A percentile compares a stretch with the other conserved stretches of the same genome.
Conservation (phyloP, 345 rosid species). For the Salix brachista region DNA sequence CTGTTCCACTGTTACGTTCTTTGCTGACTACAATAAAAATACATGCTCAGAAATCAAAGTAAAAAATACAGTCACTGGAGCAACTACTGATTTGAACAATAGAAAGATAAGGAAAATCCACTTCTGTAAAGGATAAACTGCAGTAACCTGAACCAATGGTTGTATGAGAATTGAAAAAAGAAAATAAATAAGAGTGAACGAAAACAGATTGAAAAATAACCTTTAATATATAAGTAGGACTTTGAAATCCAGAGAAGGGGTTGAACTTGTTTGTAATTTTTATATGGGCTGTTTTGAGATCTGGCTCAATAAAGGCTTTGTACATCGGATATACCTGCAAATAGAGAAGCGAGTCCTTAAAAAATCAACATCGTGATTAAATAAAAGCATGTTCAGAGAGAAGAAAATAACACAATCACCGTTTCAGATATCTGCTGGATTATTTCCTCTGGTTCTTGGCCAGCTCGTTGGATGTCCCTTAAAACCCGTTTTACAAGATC, state of each 20-base stretch:
- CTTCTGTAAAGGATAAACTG: not conserved
- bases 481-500: slow-evolving; percentile 97
- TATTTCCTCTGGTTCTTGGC: slow-evolving; percentile 96
- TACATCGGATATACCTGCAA: slow-evolving; percentile 97
- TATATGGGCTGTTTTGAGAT: slow-evolving; percentile 94
- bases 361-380: slow-evolving; percentile 3
- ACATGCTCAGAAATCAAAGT: slow-evolving; percentile 22
- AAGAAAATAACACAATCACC: slow-evolving; percentile 33
- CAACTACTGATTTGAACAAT: not conserved
- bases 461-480: slow-evolving; percentile 96
- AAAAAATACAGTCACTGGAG: slow-evolving; percentile 8
- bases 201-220: slow-evolving; percentile 26
- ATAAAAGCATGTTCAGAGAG: not conserved
- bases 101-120: not conserved
- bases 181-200: not conserved
- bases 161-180: not conserved
- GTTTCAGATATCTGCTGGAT: slow-evolving; percentile 99
- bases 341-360: slow-evolving; percentile 15
- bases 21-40: slow-evolving; percentile 63
- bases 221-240: slow-evolving; percentile 95
- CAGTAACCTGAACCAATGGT: not conserved
- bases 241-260: slow-evolving; percentile 94
- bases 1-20: slow-evolving; percentile 55
- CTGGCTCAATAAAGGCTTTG: slow-evolving; percentile 99
- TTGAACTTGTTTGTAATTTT: slow-evolving; percentile 89